phyloP scores from a whole-genome alignment of 495 filamentous ascomycete species.

The Aspergillus carlsbadensis region DNA sequence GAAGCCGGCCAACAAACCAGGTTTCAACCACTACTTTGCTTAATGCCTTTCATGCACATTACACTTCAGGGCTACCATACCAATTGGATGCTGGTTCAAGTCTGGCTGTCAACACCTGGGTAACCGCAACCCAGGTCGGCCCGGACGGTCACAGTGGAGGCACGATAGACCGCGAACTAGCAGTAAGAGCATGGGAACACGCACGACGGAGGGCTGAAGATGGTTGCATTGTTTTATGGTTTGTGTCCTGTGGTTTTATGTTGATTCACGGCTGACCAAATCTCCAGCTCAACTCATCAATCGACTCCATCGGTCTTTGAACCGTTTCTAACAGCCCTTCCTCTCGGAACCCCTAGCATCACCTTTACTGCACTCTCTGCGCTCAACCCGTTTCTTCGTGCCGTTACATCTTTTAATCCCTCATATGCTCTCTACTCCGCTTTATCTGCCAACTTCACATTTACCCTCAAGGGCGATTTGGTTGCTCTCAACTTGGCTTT shows the following conservation, averaged over 20 bases:
- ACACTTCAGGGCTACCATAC: conserved; percentile 77
- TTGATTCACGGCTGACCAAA: background rate
- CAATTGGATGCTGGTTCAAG: conserved; percentile 87
- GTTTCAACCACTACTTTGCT: conserved; percentile 91
- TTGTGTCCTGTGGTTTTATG: conserved; percentile 21
- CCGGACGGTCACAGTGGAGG: conserved; percentile 68
- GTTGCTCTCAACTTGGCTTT: conserved; percentile 73
- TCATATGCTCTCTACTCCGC: conserved; percentile 79
- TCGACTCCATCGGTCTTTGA: conserved; percentile 82
- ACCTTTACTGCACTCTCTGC: conserved; percentile 75
- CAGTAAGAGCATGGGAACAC: conserved; percentile 91
- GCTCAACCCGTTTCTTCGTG: conserved; percentile 80
- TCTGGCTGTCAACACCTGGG: conserved; percentile 93
- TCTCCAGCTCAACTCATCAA: conserved; percentile 73
- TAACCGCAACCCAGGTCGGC: conserved; percentile 67
- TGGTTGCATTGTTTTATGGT: conserved; percentile 90
- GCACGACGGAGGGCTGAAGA: conserved; percentile 92
- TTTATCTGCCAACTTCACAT: conserved; percentile 74
- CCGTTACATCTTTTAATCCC: conserved; percentile 85
- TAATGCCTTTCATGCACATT: conserved; percentile 87
- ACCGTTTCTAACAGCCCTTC: conserved; percentile 78
- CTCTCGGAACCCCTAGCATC: conserved; percentile 69
- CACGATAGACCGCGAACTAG: conserved; percentile 76
- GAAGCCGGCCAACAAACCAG: conserved; percentile 63
- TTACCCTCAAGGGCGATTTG: conserved; percentile 77